Percentiles rank a stretch among this genome's conserved stretches.
These are phyloP conservation scores for Penicillium sp. DNA, from an alignment of 2,329 filamentous ascomycete species.

Conservation along the genomic window DNA sequence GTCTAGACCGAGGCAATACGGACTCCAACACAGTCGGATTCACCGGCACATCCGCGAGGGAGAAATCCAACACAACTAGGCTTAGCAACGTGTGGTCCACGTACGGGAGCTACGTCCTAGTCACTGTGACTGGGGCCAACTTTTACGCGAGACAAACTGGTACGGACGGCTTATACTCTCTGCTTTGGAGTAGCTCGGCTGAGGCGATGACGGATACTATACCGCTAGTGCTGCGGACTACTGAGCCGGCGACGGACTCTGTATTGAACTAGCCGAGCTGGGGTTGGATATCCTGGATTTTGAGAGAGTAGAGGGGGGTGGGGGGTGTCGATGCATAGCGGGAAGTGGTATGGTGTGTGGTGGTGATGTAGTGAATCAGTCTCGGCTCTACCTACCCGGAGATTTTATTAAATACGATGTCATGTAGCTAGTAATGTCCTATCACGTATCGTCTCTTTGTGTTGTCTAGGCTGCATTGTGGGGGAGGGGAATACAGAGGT, in stretches of 20 bases:
- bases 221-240: constrained; percentile 14
- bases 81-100: constrained; percentile 15
- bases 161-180: constrained; percentile 11
- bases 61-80: background rate
- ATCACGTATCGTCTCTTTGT: background rate
- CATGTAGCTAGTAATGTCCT: background rate
- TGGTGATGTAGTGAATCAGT: background rate
- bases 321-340: background rate
- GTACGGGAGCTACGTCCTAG: constrained; percentile 17
- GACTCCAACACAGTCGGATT: constrained; percentile 12
- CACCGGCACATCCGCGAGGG: background rate
- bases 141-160: constrained; percentile 15
- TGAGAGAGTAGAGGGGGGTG: background rate
- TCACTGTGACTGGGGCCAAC: constrained; percentile 11
- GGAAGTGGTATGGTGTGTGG: background rate
- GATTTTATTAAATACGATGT: background rate
- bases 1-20: constrained; percentile 3
- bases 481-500: background rate
- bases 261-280: constrained; percentile 3
- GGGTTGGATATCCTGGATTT: background rate
- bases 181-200: constrained; percentile 15
- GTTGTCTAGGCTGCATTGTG: background rate
- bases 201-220: constrained; percentile 7
- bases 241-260: constrained; percentile 13
- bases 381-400: background rate